These are phyloP conservation scores for Suhomyces taliae DNA, from an alignment of 1,139 yeast species.

Conservation along the genomic window DNA sequence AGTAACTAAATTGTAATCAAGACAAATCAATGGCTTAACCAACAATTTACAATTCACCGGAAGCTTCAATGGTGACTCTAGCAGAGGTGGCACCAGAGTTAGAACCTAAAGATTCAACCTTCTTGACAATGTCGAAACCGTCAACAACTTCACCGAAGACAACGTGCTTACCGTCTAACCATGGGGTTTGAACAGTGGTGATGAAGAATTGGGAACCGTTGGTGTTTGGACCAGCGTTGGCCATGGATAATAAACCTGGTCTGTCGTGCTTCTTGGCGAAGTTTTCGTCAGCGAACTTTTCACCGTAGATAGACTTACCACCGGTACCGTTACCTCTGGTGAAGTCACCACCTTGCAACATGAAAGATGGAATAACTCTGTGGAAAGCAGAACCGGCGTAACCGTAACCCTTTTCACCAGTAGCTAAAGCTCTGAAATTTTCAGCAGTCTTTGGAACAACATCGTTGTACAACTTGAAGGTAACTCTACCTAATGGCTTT, in stretches of 20 bases:
- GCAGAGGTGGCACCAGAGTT: slow-evolving; percentile 79
- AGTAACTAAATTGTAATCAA: too few relatives aligned
- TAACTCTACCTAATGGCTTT: slow-evolving; percentile 65
- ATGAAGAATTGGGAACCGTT: slow-evolving; percentile 99
- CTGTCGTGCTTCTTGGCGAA: slow-evolving; percentile 78
- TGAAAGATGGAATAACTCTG: slow-evolving; percentile 97
- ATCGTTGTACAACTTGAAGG: slow-evolving; percentile 85
- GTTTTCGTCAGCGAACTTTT: slow-evolving; percentile 94
- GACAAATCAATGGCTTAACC: neutral
- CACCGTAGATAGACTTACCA: slow-evolving; percentile 98
- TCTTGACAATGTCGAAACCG: slow-evolving; percentile 88
- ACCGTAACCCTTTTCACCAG: slow-evolving; percentile 98
- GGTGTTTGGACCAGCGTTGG: slow-evolving; percentile 99
- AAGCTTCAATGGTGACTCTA: slow-evolving; percentile 73
- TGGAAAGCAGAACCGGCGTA: slow-evolving; percentile 92
- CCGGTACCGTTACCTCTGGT: slow-evolving; percentile 94
- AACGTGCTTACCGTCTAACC: slow-evolving; percentile 99
- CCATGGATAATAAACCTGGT: slow-evolving; percentile 98
- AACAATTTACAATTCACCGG: slow-evolving; percentile 70
- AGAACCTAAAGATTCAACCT: slow-evolving; percentile 86
- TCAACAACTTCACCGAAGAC: slow-evolving; percentile 96
- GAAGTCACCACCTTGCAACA: slow-evolving; percentile 99
- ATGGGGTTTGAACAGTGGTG: slow-evolving; percentile 93
- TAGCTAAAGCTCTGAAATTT: slow-evolving; percentile 95
- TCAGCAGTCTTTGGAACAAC: slow-evolving; percentile 97